Base-by-base conservation (phyloP, 2,329 filamentous ascomycete species). In the Apiospora rasikravindrae region DNA sequence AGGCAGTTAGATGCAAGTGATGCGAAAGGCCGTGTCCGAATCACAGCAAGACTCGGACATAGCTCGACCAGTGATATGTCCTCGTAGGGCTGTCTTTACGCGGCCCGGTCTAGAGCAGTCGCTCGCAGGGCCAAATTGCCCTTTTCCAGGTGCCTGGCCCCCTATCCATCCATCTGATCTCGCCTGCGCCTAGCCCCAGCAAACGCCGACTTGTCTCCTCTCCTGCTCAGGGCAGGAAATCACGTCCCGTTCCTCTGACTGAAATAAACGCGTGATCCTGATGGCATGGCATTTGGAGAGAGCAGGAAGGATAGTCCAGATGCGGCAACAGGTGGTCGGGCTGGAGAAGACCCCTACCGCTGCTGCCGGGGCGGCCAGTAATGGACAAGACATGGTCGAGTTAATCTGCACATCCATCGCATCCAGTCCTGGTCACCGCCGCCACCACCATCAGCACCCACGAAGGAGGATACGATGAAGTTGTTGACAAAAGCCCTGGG, bases 21-120 rank as follows among this genome's bases (percentile, higher is more conserved):
- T 40, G 22, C 33, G 24, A 19, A n/a, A 40, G 11, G 33, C 33
- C 33, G 33, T n/a, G 33, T 64, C 57, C 57, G 57, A 64, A 64
- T n/a, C 33, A n/a, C 40, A 64, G 57, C 33, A 29, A 40, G 57
- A 64, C 33, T 64, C 57, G 57, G 57, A 64, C 57, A 40, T 64
- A 22, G 33, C 19, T 64, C 57, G 29, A 33, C 57, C 57, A 40
- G 33, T 64, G 57, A 64, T 3, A 40, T 13, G 33, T 3, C 37
- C 33, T 16, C 37, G 8, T 37, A 37, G 8, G 33, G 33, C n/a
- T 64, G 29, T 64, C 33, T n/a, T 37, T 2, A 33, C 16, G 16
- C 7, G 29, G 10, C 8, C 14, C 26, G 29, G 29, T 11, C 2
- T 19, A 37, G 53, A 26, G 33, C 29, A 61, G 19, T 61, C 16